These are phyloP conservation scores for Ogataea saltuana DNA, from an alignment of 805 yeast genomes.

Conservation along the genomic window DNA sequence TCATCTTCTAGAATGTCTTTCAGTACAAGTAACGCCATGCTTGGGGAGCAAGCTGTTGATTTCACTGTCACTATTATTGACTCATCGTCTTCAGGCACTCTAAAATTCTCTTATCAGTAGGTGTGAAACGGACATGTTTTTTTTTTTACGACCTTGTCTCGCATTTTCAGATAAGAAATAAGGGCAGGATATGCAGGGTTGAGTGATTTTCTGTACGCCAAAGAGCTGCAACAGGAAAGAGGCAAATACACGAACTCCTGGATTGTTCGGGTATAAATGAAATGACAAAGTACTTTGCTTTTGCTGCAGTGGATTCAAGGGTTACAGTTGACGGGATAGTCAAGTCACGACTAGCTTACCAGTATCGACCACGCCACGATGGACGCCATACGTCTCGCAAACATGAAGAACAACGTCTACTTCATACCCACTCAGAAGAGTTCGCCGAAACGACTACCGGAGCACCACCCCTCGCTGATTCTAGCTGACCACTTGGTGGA, in stretches of 20 bases:
- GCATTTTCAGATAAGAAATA: not conserved
- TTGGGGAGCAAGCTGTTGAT: too few species aligned
- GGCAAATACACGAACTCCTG: not conserved
- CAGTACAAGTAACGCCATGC: too few species aligned
- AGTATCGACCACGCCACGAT: constrained; percentile 17
- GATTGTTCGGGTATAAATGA: not conserved
- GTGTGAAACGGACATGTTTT: not conserved
- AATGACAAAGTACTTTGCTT: too few species aligned
- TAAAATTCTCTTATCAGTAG: not conserved
- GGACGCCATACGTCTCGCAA: constrained; percentile 35
- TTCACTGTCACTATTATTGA: too few species aligned
- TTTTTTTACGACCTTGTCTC: not conserved
- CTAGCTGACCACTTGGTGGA: constrained; percentile 34
- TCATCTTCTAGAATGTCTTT: not conserved
- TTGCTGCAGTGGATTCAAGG: not conserved
- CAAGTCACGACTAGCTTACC: too few species aligned
- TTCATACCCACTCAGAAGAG: constrained; percentile 29
- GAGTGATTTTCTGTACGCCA: not conserved
- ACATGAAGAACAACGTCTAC: constrained; percentile 36
- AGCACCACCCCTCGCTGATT: constrained; percentile 38
- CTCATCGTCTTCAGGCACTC: too few species aligned
- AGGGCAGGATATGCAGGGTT: not conserved
- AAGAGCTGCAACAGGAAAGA: not conserved
- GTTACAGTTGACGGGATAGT: too few species aligned
- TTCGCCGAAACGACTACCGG: constrained; percentile 32